Percentiles rank a stretch among this genome's conserved stretches.
Conservation (phyloP, 2,329 filamentous ascomycete species). For the Diplodia sapinea region DNA sequence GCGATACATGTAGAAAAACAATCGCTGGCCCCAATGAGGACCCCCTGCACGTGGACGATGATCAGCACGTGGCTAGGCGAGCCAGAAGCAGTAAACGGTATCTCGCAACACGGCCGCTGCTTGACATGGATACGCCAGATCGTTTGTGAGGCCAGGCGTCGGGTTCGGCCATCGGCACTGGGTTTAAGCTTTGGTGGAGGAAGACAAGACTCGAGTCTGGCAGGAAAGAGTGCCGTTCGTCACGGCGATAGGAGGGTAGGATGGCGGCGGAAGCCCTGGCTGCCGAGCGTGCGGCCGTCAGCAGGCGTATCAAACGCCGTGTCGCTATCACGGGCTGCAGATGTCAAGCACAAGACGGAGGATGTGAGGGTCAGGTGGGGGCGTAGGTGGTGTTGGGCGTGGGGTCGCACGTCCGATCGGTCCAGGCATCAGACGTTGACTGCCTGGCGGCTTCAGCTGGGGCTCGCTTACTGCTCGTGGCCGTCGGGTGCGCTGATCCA, state of each 20-base stretch:
- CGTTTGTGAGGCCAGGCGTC: no score
- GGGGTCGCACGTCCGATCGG: no score
- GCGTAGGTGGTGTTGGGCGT: no score
- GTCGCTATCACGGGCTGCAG: slow-evolving; percentile 2
- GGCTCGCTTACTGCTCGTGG: slow-evolving; percentile 8
- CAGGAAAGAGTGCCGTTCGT: background rate
- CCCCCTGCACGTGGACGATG: background rate
- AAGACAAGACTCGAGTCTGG: background rate
- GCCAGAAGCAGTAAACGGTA: slow-evolving; percentile 4
- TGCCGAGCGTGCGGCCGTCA: slow-evolving; percentile 7
- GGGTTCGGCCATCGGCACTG: no score
- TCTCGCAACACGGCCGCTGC: background rate
- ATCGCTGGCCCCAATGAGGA: background rate
- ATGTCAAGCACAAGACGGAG: no score
- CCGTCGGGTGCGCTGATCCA: background rate
- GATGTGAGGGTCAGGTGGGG: no score
- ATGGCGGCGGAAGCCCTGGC: background rate
- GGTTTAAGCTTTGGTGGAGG: background rate
- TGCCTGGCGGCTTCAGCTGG: background rate
- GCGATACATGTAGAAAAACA: background rate
- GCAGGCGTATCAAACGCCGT: slow-evolving; percentile 19
- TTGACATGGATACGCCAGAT: background rate
- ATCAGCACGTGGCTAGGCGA: background rate
- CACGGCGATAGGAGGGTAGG: background rate
- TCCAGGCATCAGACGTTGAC: background rate